Evolutionary conservation across 164 flowering plant genomes (phyloP).

Genomic region (Kalanchoe fedtschenkoi): DNA sequence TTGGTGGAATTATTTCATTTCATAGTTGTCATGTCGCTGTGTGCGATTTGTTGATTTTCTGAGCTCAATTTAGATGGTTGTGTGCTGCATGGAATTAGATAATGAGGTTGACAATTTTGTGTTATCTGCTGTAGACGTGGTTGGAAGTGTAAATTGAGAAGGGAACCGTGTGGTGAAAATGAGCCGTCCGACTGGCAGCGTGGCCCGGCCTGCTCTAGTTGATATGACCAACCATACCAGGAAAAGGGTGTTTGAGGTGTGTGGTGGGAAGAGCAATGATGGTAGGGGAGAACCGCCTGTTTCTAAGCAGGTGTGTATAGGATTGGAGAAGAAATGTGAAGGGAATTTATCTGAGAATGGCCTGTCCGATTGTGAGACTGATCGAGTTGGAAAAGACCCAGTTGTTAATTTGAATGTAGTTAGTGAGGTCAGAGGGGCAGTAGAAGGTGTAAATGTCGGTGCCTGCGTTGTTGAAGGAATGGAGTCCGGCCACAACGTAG

Average conservation of each 20-base stretch:
- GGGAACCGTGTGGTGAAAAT: slow-evolving; percentile 16
- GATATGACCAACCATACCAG: slow-evolving; percentile 46
- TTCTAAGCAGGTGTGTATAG: slow-evolving; percentile 17
- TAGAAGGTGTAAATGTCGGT: slow-evolving; percentile 5
- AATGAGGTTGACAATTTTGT: too few species aligned
- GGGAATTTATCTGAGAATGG: background rate
- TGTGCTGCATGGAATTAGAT: too few species aligned
- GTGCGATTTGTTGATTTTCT: too few species aligned
- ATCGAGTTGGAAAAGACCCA: background rate
- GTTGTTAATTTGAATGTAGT: background rate
- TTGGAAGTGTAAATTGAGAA: too few species aligned
- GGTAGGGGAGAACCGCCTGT: slow-evolving; percentile 6
- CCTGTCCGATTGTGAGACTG: background rate
- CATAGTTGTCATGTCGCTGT: too few species aligned
- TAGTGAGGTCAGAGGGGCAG: background rate
- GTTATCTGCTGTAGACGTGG: too few species aligned
- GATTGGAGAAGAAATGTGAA: slow-evolving; percentile 15
- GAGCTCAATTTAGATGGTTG: too few species aligned
- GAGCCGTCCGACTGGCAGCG: slow-evolving; percentile 19
- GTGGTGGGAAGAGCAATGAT: slow-evolving; percentile 15
- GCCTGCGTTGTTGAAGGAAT: slow-evolving; percentile 7
- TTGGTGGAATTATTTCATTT: too few species aligned
- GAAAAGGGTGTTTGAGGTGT: slow-evolving; percentile 26
- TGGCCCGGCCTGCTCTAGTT: slow-evolving; percentile 29
- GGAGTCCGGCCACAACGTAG: background rate